phyloP scores from a whole-genome alignment of 352 stramenopile species.

The Phytopythium vexans region DNA sequence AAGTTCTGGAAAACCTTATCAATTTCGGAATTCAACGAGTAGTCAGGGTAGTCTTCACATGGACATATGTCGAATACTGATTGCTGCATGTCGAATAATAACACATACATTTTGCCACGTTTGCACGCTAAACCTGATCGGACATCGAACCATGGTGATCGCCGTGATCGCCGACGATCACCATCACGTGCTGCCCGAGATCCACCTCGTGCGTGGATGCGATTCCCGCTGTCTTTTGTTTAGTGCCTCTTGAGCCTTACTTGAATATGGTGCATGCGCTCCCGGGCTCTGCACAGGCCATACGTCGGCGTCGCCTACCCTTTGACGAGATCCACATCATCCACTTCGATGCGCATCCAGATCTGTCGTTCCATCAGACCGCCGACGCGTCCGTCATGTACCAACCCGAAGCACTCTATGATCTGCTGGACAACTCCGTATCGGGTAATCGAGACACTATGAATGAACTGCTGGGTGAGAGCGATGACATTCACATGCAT shows the following conservation, averaged over 20 bases:
- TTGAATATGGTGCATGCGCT: not conserved
- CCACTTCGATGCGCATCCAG: slow-evolving; percentile 85
- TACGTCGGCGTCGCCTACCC: slow-evolving; percentile 62
- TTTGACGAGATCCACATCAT: slow-evolving; percentile 67
- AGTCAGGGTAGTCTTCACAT: too few species aligned
- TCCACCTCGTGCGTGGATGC: slow-evolving; percentile 47
- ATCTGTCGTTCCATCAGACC: slow-evolving; percentile 68
- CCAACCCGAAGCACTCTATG: slow-evolving; percentile 65
- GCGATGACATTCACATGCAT: not conserved
- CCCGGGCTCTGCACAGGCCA: slow-evolving; percentile 34
- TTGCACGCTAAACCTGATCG: not conserved
- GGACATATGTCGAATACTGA: too few species aligned
- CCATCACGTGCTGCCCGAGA: slow-evolving; percentile 69
- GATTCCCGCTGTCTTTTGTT: not conserved
- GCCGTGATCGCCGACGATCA: slow-evolving; percentile 78
- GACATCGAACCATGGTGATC: not conserved
- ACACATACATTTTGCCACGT: not conserved
- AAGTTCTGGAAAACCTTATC: slow-evolving; percentile 6
- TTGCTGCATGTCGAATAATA: too few species aligned
- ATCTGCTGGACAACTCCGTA: slow-evolving; percentile 58
- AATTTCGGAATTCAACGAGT: too few species aligned
- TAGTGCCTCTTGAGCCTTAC: not conserved
- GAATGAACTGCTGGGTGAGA: too few species aligned
- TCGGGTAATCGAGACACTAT: slow-evolving; percentile 13
- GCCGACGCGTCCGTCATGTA: slow-evolving; percentile 52